Conservation (phyloP, 176 grass and related monocot species). For the Otatea glauca region DNA sequence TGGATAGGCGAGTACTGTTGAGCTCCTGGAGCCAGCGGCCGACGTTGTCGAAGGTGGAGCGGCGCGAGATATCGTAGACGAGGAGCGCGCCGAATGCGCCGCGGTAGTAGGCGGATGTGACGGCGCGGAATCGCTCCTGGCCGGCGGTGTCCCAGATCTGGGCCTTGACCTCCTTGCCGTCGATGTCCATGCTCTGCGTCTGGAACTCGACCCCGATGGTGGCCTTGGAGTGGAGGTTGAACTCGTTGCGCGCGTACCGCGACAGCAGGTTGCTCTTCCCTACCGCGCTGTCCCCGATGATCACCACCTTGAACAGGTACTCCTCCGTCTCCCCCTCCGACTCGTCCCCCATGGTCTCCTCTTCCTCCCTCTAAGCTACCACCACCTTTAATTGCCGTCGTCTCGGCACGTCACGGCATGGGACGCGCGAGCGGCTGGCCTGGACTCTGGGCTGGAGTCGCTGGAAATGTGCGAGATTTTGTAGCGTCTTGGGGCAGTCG, state of each 20-base stretch:
- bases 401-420: neutral
- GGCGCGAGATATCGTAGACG: slow-evolving; percentile 71
- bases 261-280: slow-evolving; percentile 71
- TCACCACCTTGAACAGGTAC: slow-evolving; percentile 79
- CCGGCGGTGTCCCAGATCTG: slow-evolving; percentile 99
- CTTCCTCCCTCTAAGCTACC: neutral
- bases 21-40: slow-evolving; percentile 64
- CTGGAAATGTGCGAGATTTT: slow-evolving; percentile 42
- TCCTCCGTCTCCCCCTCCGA: slow-evolving; percentile 68
- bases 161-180: slow-evolving; percentile 90
- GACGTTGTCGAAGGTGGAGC: slow-evolving; percentile 65
- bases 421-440: neutral
- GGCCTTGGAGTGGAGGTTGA: slow-evolving; percentile 74
- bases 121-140: slow-evolving; percentile 79
- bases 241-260: slow-evolving; percentile 70
- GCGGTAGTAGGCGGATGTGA: slow-evolving; percentile 71
- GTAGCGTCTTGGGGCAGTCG: neutral
- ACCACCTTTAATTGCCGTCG: neutral
- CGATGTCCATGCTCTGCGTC: slow-evolving; percentile 68
- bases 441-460: neutral
- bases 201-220: slow-evolving; percentile 81
- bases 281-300: slow-evolving; percentile 73
- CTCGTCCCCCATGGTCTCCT: slow-evolving; percentile 47
- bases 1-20: slow-evolving; percentile 42
- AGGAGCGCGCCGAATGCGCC: slow-evolving; percentile 66